Percentiles rank a stretch among this genome's conserved stretches.
Evolutionary conservation across 352 stramenopile species (phyloP).

Genomic region (Pythium monospermum): DNA sequence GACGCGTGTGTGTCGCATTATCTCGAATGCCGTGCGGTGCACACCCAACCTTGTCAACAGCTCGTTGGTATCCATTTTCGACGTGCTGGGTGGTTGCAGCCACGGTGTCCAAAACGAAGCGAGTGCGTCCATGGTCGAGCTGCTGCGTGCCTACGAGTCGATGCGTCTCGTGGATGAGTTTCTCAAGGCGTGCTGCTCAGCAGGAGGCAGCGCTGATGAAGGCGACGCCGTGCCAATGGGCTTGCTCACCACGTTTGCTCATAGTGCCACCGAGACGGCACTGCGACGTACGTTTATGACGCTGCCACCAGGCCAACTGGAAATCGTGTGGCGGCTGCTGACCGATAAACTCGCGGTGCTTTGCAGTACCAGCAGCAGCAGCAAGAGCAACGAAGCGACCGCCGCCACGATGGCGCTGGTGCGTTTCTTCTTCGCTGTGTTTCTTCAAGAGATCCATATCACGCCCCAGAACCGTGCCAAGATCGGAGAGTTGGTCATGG

Average conservation of each 20-base stretch:
- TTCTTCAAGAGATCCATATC: constrained; percentile 79
- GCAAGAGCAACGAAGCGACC: constrained; percentile 4
- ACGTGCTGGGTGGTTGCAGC: constrained; percentile 35
- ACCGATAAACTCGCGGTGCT: constrained; percentile 41
- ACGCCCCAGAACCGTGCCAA: constrained; percentile 67
- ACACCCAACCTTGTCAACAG: constrained; percentile 73
- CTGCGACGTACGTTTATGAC: constrained; percentile 70
- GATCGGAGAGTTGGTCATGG: constrained; percentile 37
- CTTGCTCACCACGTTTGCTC: constrained; percentile 46
- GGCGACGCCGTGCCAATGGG: constrained; percentile 20
- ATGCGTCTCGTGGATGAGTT: constrained; percentile 79
- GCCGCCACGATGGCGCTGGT: constrained; percentile 37
- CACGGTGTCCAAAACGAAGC: constrained; percentile 4
- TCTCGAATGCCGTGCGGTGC: constrained; percentile 60
- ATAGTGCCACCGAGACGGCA: constrained; percentile 33
- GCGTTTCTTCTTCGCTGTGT: constrained; percentile 70
- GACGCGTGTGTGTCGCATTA: constrained; percentile 33
- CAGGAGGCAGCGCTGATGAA: constrained; percentile 16
- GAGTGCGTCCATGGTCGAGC: constrained; percentile 41
- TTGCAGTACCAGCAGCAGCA: constrained; percentile 5
- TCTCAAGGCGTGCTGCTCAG: constrained; percentile 36
- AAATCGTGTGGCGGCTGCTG: constrained; percentile 70
- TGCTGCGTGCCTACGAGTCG: constrained; percentile 75
- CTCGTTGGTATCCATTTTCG: constrained; percentile 57
- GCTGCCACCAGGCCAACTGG: constrained; percentile 69